Base-by-base conservation (phyloP, 73 alveolate species). In the Paramecium tetraurelia region DNA sequence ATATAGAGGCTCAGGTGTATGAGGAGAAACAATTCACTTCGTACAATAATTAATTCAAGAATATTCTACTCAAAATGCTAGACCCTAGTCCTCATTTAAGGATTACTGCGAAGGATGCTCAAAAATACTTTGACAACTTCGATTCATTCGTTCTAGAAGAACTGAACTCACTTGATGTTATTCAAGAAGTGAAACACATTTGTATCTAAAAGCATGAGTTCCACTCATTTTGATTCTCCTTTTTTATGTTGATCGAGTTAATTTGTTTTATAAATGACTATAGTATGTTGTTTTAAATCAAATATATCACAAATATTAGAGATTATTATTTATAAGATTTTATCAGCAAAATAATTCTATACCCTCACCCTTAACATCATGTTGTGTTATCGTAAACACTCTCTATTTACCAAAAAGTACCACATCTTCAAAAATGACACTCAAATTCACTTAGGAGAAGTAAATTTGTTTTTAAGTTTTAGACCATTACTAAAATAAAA, bases 381-480 rank as follows among this genome's bases (percentile, higher is more conserved):
- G 84, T 33, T 63, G 84, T 63, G 84, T 63, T 63, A 63, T 33
- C 41, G 84, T 31, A 63, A 63, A 63, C 84, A 63, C 84, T 63
- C 84, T 63, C 21, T 63, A 63, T 63, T 63, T 27, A 63, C 84
- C 46, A 63, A 63, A 33, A 27, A 63, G 9, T 63, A 63, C 27
- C 24, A 63, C 3, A 63, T 63, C 16, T 63, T 63, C 84, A 20
- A 14, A 18, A 27, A 63, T 63, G 84, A 63, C 5, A 33, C 14
- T 2, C 10, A 63, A 33, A 31, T 63, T 27, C 41, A 63, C 31
- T 31, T 63, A 31, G 84, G 84, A n/a, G 84, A 63, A 33, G 84
- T 63, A 63, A 63, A 63, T 27, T 12, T 31, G 7, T 63, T 12
- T 63, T 63, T 31, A 63, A 33, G 24, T 53, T 53, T 33, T 27